Percentiles rank a stretch among this genome's conserved stretches.
Evolutionary conservation across 1,139 yeast species (phyloP).

Genomic region (Saccharomyces pastorianus): DNA sequence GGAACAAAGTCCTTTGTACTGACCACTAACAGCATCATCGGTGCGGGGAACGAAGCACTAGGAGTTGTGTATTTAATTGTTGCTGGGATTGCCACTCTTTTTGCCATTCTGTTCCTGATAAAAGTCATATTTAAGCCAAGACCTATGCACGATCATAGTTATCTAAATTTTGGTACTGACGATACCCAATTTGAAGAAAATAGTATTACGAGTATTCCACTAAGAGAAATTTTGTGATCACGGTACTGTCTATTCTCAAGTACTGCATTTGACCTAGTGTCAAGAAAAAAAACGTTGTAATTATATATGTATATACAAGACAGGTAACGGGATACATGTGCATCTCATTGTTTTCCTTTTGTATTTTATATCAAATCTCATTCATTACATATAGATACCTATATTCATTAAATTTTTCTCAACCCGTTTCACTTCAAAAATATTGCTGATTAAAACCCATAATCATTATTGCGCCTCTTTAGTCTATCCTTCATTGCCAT

Average conservation of each 20-base stretch:
- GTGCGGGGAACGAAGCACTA: slow-evolving; percentile 80
- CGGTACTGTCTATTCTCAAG: no score
- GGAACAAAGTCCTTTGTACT: slow-evolving; percentile 78
- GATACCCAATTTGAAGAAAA: not conserved
- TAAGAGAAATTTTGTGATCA: slow-evolving; percentile 7
- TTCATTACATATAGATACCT: not conserved
- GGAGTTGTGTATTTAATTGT: slow-evolving; percentile 88
- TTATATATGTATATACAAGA: not conserved
- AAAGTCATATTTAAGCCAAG: slow-evolving; percentile 42
- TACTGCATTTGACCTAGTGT: no score
- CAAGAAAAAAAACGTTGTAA: not conserved
- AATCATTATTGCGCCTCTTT: not conserved
- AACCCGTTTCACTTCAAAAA: not conserved
- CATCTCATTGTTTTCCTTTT: not conserved
- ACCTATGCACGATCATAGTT: slow-evolving; percentile 37
- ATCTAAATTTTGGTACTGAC: slow-evolving; percentile 27
- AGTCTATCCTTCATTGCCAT: not conserved
- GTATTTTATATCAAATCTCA: not conserved
- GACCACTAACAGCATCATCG: slow-evolving; percentile 81
- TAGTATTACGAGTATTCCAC: slow-evolving; percentile 1
- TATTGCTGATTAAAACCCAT: not conserved
- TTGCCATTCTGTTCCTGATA: slow-evolving; percentile 38
- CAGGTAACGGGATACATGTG: not conserved
- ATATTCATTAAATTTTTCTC: slow-evolving; percentile 1
- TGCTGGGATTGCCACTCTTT: slow-evolving; percentile 62